Evolutionary conservation across 345 rosid species (phyloP), one percentile per base, ranked within the genome.

Genomic region (Streptanthus diversifolius): DNA sequence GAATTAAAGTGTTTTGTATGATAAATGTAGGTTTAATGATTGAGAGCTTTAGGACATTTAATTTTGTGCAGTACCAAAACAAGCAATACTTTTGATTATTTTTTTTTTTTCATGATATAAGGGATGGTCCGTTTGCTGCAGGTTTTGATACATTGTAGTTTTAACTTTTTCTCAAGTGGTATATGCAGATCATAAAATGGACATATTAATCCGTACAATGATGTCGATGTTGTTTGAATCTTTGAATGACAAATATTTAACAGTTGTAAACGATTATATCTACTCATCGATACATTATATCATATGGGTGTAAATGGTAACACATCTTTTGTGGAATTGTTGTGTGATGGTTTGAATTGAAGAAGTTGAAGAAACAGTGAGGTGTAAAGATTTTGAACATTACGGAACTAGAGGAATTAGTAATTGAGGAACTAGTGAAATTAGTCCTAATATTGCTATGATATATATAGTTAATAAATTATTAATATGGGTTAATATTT

Each of bases 41-140:
- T 75, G 69, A 51, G 37, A 6, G 68, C 63, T 74, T 74, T 74
- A 67, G 30, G 56, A 25, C 78, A 59, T 59, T 75, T 68, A 67
- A 67, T 75, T 59, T 67, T 75, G 73, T 67, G 78, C 73, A 59
- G 55, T 48, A 67, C 78, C 78, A 30, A 74, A 74, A 67, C 48
- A 41, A 74, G 68, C 47, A 67, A 74, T 74, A 21, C 61, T 48
- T 74, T 58, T 74, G 49, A 35, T 72, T 29, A n/a, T n/a, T n/a
- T n/a, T n/a, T n/a, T n/a, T n/a, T 39, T 66, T 57, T 11, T 43
- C 30, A 35, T 73, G 33, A 64, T 15, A n/a, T 27, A 18, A 3
- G 0, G 63, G 63, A 15, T 44, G 65, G 39, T 43, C 10, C 52
- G 59, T 57, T 65, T 48, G 41, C 66, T 56, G 66, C 72, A 56